Evolutionary conservation across 2,329 filamentous ascomycete species (phyloP).

Genomic region (Trichoderma pleuroti): DNA sequence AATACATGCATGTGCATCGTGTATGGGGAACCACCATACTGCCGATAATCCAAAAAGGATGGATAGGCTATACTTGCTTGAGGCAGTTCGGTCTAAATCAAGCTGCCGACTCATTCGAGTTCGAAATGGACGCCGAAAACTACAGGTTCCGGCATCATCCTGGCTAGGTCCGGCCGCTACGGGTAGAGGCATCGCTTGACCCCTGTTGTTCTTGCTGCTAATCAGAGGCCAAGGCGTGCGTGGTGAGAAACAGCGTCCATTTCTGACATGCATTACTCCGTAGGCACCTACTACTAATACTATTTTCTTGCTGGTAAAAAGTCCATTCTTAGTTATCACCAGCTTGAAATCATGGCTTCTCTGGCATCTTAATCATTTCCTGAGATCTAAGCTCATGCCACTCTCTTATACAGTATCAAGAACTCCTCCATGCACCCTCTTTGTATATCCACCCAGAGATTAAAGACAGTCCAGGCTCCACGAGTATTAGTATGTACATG

Average conservation of each 20-base stretch:
- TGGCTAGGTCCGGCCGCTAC: not conserved
- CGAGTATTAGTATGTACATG: not conserved
- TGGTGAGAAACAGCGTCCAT: not conserved
- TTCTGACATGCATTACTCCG: not conserved
- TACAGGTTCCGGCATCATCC: not conserved
- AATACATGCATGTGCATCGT: too few species aligned
- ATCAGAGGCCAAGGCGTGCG: not conserved
- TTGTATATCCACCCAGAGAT: not conserved
- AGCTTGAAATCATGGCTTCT: not conserved
- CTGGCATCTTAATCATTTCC: not conserved
- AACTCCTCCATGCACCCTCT: too few species aligned
- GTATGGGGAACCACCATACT: not conserved
- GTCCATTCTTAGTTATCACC: not conserved
- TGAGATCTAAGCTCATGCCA: not conserved
- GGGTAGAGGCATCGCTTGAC: not conserved
- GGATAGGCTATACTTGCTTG: not conserved
- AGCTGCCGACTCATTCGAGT: not conserved
- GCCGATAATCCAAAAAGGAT: not conserved
- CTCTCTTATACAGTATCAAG: not conserved
- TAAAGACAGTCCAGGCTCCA: not conserved
- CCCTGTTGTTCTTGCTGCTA: not conserved
- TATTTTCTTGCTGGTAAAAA: not conserved
- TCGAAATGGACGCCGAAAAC: not conserved
- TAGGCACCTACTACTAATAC: not conserved
- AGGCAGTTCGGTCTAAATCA: not conserved